phyloP scores from a whole-genome alignment of 2,329 filamentous ascomycete genomes.

The Tolypocladium nubicola region DNA sequence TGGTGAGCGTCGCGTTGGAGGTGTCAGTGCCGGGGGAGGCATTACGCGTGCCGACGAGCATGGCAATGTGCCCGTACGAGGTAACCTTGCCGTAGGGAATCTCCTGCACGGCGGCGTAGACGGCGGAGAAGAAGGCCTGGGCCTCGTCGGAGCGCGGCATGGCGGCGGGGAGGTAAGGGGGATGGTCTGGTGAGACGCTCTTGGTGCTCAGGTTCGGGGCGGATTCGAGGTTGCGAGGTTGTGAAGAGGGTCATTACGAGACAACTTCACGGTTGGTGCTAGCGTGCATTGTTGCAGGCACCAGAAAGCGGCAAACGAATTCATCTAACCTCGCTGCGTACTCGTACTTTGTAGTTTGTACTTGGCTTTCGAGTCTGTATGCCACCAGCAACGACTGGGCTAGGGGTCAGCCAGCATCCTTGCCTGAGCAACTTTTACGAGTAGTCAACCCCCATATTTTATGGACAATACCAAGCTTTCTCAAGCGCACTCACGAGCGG shows the following conservation, averaged over 20 bases:
- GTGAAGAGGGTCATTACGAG: not conserved
- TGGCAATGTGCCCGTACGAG: conserved; percentile 74
- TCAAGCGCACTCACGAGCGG: not conserved
- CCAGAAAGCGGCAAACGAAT: not conserved
- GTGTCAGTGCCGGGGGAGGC: conserved; percentile 13
- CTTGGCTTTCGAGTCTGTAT: not conserved
- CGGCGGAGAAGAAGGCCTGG: conserved; percentile 60
- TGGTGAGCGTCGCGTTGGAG: not conserved
- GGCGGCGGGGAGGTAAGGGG: not conserved
- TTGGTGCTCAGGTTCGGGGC: not conserved
- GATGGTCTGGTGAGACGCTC: not conserved
- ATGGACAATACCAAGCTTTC: no score
- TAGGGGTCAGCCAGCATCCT: not conserved
- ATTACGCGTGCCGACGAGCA: conserved; percentile 60
- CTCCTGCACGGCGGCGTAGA: conserved; percentile 77
- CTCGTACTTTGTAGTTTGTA: no score
- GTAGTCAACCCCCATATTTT: no score
- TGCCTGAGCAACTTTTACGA: not conserved
- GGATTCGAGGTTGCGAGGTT: not conserved
- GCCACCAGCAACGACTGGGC: no score
- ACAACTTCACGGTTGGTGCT: not conserved
- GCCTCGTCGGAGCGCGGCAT: conserved; percentile 70
- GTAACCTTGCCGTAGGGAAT: conserved; percentile 78
- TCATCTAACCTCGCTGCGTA: not conserved
- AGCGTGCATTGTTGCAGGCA: not conserved